Conservation (phyloP, 176 grass and related monocot genomes). For the Hsuehochloa calcarea region DNA sequence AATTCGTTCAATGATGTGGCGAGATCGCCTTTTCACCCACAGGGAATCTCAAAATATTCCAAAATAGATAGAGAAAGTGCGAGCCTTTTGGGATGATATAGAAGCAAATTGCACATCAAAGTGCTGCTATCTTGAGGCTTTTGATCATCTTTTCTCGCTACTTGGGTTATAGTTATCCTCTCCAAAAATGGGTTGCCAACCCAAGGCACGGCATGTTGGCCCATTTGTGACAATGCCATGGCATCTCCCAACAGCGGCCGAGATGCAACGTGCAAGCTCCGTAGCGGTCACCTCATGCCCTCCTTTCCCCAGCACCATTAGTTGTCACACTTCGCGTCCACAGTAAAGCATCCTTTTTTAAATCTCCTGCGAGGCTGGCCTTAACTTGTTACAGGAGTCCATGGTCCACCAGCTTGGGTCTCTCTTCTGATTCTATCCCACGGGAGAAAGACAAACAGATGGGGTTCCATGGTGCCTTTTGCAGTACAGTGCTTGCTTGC, state of each 20-base stretch:
- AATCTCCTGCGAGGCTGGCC: background rate
- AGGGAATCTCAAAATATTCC: constrained; percentile 30
- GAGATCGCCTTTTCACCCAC: constrained; percentile 29
- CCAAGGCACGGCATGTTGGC: constrained; percentile 37
- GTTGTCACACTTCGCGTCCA: background rate
- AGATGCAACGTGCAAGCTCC: background rate
- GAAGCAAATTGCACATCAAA: background rate
- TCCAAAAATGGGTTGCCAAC: constrained; percentile 23
- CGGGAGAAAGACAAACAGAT: background rate
- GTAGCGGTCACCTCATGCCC: constrained; percentile 30
- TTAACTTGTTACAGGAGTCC: background rate
- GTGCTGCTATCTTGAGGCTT: background rate
- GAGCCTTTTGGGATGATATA: background rate
- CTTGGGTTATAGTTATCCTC: constrained; percentile 35
- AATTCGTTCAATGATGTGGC: constrained; percentile 14
- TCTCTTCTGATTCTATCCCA: background rate
- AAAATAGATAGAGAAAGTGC: background rate
- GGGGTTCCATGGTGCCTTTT: background rate
- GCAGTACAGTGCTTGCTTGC: constrained; percentile 20
- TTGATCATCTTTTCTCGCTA: background rate
- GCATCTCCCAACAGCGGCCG: constrained; percentile 29
- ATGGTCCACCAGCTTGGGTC: background rate
- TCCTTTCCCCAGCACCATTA: constrained; percentile 22
- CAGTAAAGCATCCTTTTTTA: background rate
- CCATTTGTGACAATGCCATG: constrained; percentile 42